Percentiles rank a stretch among this genome's conserved stretches.
Conservation (phyloP, 495 filamentous ascomycete genomes). For the Cenococcum geophilum region DNA sequence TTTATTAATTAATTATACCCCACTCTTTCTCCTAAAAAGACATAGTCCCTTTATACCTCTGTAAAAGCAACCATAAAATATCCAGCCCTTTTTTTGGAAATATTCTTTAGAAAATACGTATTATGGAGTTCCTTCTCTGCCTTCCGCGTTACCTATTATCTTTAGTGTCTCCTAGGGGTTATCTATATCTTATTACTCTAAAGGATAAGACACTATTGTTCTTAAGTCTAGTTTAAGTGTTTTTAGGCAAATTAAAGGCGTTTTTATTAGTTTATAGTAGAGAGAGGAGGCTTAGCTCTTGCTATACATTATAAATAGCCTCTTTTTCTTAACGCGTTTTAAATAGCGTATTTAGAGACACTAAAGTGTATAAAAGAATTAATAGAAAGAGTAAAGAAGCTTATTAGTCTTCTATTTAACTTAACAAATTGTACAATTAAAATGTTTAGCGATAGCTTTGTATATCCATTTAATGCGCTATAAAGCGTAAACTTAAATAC, state of each 20-base stretch:
- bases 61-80: conserved; percentile 32
- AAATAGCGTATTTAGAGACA: conserved; percentile 5
- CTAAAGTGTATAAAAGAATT: too few relatives aligned
- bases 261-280: conserved; percentile 6
- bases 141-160: conserved; percentile 20
- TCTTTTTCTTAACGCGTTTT: neutral
- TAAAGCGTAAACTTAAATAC: too few relatives aligned
- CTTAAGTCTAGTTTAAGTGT: conserved; percentile 5
- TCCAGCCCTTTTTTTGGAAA: conserved; percentile 23
- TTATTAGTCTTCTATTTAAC: too few relatives aligned
- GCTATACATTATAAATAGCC: conserved; percentile 11
- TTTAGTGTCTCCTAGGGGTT: conserved; percentile 10
- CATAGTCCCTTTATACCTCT: conserved; percentile 18
- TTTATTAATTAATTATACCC: conserved; percentile 13
- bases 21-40: conserved; percentile 33
- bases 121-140: conserved; percentile 22
- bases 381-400: too few relatives aligned
- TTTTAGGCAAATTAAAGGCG: neutral
- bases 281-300: conserved; percentile 9
- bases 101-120: conserved; percentile 28
- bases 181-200: conserved; percentile 23
- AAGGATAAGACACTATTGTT: conserved; percentile 15
- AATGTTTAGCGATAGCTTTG: too few relatives aligned
- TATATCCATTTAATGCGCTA: too few relatives aligned
- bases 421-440: too few relatives aligned